phyloP scores from a whole-genome alignment of 2,329 filamentous ascomycete genomes.

The Paramyrothecium roridum region DNA sequence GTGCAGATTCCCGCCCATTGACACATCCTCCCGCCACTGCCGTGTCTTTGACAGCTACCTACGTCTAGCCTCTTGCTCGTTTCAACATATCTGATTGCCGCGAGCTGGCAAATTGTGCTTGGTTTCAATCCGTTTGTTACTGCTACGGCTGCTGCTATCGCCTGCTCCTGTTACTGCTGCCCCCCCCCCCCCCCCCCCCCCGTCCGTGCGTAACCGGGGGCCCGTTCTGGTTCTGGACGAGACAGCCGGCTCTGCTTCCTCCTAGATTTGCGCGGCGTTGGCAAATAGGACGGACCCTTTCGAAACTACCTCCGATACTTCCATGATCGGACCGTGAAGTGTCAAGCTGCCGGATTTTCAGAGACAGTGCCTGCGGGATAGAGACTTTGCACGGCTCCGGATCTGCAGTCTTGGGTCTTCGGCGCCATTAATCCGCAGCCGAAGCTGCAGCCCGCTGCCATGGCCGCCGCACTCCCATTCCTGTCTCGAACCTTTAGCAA shows the following conservation, averaged over 20 bases:
- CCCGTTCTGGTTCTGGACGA: not conserved
- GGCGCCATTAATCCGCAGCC: not conserved
- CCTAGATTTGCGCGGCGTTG: not conserved
- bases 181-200: not conserved
- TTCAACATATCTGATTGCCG: not conserved
- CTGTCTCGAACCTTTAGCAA: slow-evolving; percentile 35
- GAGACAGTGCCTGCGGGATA: not conserved
- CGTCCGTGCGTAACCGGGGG: not conserved
- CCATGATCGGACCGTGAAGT: not conserved
- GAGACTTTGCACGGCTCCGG: not conserved
- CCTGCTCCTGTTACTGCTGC: not conserved
- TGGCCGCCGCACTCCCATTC: slow-evolving; percentile 41
- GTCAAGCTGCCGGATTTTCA: not conserved
- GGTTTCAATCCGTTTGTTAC: not conserved
- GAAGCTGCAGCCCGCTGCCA: slow-evolving; percentile 10
- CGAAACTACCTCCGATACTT: too few species aligned
- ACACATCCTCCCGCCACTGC: slow-evolving; percentile 3
- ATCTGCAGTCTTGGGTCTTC: not conserved
- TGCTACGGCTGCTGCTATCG: not conserved
- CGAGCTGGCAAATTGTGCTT: not conserved
- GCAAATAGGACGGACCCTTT: too few species aligned
- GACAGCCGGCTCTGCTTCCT: not conserved
- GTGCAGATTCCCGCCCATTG: slow-evolving; percentile 10
- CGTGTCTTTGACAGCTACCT: not conserved
- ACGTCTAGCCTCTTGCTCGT: not conserved